Evolutionary conservation across 768 basidiomycete species (phyloP).

Genomic region (Dacryopinax primogenitus): DNA sequence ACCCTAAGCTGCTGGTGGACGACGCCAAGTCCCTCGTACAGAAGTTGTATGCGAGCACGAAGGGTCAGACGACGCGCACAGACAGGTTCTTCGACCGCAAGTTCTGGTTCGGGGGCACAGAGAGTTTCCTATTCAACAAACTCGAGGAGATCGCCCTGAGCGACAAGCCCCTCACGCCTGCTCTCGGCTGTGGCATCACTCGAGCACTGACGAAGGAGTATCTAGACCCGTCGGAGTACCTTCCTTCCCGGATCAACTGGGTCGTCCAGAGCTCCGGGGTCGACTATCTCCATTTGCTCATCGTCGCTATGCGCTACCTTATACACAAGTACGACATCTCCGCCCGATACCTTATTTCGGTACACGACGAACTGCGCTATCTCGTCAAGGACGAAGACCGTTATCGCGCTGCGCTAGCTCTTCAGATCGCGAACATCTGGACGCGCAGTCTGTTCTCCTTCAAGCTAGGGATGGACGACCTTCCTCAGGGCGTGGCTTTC

Average conservation of each 20-base stretch:
- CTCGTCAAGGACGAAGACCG: conserved; percentile 78
- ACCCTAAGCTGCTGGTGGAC: conserved; percentile 61
- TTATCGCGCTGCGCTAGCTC: conserved; percentile 79
- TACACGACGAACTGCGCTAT: conserved; percentile 94
- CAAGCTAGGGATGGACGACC: conserved; percentile 87
- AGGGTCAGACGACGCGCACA: conserved; percentile 76
- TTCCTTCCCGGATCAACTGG: conserved; percentile 98
- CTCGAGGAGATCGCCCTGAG: conserved; percentile 87
- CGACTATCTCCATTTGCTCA: conserved; percentile 92
- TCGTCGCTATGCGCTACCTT: conserved; percentile 88
- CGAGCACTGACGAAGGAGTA: conserved; percentile 83
- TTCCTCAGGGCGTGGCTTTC: conserved; percentile 91
- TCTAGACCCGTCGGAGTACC: conserved; percentile 65
- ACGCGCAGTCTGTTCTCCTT: conserved; percentile 82
- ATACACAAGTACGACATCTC: conserved; percentile 66
- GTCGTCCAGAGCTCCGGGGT: conserved; percentile 98
- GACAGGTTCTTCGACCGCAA: conserved; percentile 60
- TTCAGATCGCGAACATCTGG: conserved; percentile 95
- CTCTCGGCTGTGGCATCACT: conserved; percentile 87
- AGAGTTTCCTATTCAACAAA: conserved; percentile 95
- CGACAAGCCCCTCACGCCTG: conserved; percentile 78
- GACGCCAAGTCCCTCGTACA: conserved; percentile 69
- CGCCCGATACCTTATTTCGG: conserved; percentile 89
- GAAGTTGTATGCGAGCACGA: conserved; percentile 81
- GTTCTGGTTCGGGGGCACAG: conserved; percentile 95